Evolutionary conservation across 208 protist species (phyloP), one percentile per base, ranked within the genome.

Genomic region (Leishmania tropica): DNA sequence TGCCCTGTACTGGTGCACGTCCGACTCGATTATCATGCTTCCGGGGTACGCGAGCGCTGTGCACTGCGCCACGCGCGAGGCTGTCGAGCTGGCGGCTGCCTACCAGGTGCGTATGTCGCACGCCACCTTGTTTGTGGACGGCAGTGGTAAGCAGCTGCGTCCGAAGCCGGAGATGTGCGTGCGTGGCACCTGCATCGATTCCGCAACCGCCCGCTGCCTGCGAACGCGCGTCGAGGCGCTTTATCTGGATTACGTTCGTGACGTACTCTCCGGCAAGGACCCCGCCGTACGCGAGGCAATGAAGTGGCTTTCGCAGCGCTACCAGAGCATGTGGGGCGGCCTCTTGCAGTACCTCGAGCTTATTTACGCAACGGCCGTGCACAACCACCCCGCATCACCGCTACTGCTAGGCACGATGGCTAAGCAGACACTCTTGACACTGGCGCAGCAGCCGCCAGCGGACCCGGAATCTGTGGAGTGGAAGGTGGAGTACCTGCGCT

Each of bases 1-100:
- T 1, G 90, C 93, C 60, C 78, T 97, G 28, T 97, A 95, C 87
- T 86, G 85, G 71, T 96, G 93, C 85, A 93, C 87, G 0, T 40
- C 85, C 4, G 83, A 89, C 51, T 80, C 76, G 6, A 84, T 97
- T 21, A 64, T 83, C 42, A 81, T 90, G 73, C 81, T 95, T 64
- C 83, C 83, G 10, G 87, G 83, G 35, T 97, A 97, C 79, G 75
- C 83, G 7, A 84, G 83, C 45, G 80, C 82, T 24, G 74, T 89
- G n/a, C 94, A 97, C 81, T 89, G 85, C 73, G 90, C 90, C 4
- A 95, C 89, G 35, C 76, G 76, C n/a, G 89, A 96, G 74, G 78
- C 91, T 0, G 81, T 89, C 24, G 85, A 90, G 70, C 81, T 93
- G 1, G 79, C 88, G 0, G n/a, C 58, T 56, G 47, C 60, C 47